phyloP scores from a whole-genome alignment of 2,329 filamentous ascomycete species.

The Hymenoscyphus albidus region DNA sequence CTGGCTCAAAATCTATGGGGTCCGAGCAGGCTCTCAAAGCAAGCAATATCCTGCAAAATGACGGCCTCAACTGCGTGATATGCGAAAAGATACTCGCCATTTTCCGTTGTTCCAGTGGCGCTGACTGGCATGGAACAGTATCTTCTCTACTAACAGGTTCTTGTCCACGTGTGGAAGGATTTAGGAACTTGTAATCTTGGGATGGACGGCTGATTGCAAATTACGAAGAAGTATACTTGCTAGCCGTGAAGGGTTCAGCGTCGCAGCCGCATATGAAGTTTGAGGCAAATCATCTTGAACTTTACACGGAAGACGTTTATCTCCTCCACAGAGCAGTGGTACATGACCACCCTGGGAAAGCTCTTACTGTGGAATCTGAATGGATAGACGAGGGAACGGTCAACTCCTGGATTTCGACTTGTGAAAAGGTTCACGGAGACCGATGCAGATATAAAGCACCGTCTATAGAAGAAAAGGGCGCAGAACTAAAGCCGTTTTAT shows the following conservation, averaged over 20 bases:
- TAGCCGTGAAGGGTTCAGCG: not conserved
- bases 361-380: not conserved
- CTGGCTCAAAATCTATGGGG: too few relatives aligned
- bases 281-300: not conserved
- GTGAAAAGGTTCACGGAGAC: not conserved
- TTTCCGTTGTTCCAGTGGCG: not conserved
- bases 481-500: not conserved
- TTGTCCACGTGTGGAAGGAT: not conserved
- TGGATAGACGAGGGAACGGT: not conserved
- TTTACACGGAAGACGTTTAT: too few relatives aligned
- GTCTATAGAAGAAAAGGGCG: not conserved
- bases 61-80: not conserved
- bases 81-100: not conserved
- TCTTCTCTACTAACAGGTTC: not conserved
- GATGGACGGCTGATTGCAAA: not conserved
- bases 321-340: not conserved
- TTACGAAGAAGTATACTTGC: not conserved
- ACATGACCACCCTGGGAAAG: not conserved
- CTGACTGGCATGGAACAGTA: not conserved
- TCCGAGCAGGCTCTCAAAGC: too few relatives aligned
- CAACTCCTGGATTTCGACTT: not conserved
- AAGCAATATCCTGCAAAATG: not conserved
- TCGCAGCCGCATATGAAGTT: not conserved
- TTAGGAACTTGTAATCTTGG: not conserved
- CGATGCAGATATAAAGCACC: not conserved